Conservation (phyloP, 2,329 filamentous ascomycete genomes). For the Diaporthe sp. region DNA sequence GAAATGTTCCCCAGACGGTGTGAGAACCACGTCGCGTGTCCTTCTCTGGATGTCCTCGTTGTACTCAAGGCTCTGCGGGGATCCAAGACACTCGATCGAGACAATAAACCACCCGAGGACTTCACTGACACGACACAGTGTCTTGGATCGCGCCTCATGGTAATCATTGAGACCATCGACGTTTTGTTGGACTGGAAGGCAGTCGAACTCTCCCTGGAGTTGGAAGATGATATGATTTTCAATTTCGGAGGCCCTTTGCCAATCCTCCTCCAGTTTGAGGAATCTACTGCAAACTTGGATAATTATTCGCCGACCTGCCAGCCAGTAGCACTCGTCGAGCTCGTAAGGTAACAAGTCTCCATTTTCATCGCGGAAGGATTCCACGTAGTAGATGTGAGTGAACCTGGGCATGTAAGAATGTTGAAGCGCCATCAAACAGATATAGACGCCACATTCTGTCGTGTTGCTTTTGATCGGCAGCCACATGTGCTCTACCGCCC, state of each 20-base stretch:
- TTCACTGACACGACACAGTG: background rate
- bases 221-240: too few species aligned
- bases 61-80: background rate
- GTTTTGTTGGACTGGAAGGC: background rate
- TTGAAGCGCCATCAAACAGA: constrained; percentile 12
- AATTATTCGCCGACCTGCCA: background rate
- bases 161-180: background rate
- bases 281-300: background rate
- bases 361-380: too few species aligned
- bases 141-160: background rate
- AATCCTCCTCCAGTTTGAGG: background rate
- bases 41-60: background rate
- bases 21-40: background rate
- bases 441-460: constrained; percentile 1
- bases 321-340: background rate
- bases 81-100: background rate
- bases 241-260: too few species aligned
- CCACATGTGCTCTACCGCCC: background rate
- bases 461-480: background rate
- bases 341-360: background rate
- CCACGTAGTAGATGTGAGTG: background rate
- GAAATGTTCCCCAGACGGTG: background rate
- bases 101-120: background rate
- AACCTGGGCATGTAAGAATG: background rate
- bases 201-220: background rate